Conservation (phyloP, 2,329 filamentous ascomycete genomes). For the Stachybotrys echinatus region DNA sequence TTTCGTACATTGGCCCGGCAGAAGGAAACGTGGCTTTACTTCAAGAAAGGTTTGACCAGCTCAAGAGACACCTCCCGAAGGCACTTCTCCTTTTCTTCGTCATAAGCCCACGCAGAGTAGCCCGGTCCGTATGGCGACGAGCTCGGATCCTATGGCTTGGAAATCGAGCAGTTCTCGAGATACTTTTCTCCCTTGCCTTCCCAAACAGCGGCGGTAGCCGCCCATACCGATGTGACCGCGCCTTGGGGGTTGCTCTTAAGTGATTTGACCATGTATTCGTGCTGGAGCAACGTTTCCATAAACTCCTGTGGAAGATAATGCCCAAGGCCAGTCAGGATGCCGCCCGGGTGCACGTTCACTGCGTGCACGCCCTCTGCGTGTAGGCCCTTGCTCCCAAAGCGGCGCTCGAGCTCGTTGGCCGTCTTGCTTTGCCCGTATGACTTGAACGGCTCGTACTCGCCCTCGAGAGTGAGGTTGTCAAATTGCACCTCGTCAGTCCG, state of each 20-base stretch:
- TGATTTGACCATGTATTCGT: slow-evolving; percentile 14
- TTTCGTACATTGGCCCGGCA: too few relatives aligned
- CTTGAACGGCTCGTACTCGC: not conserved
- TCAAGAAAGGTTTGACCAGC: not conserved
- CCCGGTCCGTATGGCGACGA: not conserved
- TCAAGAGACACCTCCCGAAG: not conserved
- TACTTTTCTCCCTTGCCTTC: slow-evolving; percentile 38
- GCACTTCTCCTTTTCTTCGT: not conserved
- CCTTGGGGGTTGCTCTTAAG: slow-evolving; percentile 29
- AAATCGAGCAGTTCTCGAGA: slow-evolving; percentile 22
- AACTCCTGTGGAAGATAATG: not conserved
- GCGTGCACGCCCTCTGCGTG: slow-evolving; percentile 40
- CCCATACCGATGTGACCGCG: slow-evolving; percentile 38
- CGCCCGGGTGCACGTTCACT: slow-evolving; percentile 31
- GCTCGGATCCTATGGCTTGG: not conserved
- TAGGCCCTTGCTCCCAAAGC: slow-evolving; percentile 31
- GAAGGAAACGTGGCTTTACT: not conserved
- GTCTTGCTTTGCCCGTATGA: slow-evolving; percentile 41
- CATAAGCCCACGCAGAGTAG: slow-evolving; percentile 1
- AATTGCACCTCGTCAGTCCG: slow-evolving; percentile 23
- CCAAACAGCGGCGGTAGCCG: slow-evolving; percentile 29
- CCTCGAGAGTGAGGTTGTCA: slow-evolving; percentile 26
- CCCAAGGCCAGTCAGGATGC: not conserved
- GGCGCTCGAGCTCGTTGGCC: slow-evolving; percentile 42
- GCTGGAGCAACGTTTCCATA: slow-evolving; percentile 3